Percentiles rank a stretch among this genome's conserved stretches.
Evolutionary conservation across 208 protist genomes (phyloP).

Genomic region (Wallacemonas sp.): DNA sequence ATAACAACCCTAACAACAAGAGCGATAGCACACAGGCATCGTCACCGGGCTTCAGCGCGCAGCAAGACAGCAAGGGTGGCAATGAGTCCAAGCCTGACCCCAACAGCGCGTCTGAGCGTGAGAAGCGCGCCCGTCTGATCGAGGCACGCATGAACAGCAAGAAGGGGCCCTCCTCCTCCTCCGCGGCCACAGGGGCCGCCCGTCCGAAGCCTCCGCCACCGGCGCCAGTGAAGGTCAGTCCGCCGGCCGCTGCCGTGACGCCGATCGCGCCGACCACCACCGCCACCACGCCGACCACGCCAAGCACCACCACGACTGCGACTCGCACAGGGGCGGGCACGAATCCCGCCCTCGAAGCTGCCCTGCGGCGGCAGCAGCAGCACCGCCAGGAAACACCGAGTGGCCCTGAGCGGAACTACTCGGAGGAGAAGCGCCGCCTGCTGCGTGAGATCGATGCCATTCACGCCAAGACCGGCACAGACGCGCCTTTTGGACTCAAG

Average conservation of each 20-base stretch:
- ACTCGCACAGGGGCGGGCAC: not conserved
- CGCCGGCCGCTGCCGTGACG: too few relatives aligned
- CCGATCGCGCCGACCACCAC: not conserved
- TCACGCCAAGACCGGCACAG: slow-evolving; percentile 40
- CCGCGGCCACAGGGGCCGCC: not conserved
- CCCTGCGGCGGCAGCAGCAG: slow-evolving; percentile 66
- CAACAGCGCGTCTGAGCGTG: slow-evolving; percentile 43
- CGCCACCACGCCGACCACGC: not conserved
- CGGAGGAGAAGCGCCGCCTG: slow-evolving; percentile 52
- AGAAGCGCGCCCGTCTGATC: slow-evolving; percentile 32
- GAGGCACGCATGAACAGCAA: slow-evolving; percentile 46
- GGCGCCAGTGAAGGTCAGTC: too few relatives aligned
- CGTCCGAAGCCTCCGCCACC: not conserved
- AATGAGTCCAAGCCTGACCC: slow-evolving; percentile 12
- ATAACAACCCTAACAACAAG: not conserved
- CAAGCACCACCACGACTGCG: not conserved
- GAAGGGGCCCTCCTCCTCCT: slow-evolving; percentile 25
- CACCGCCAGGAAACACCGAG: slow-evolving; percentile 21
- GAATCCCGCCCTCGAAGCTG: slow-evolving; percentile 79
- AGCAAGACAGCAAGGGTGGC: not conserved
- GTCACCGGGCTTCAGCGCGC: too few relatives aligned
- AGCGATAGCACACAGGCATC: too few relatives aligned
- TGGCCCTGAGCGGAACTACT: slow-evolving; percentile 24
- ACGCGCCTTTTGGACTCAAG: slow-evolving; percentile 74
- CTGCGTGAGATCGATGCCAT: slow-evolving; percentile 62